These are phyloP conservation scores for Mallotus japonicus DNA, from an alignment of 441 rosid genomes.

Conservation along the genomic window DNA sequence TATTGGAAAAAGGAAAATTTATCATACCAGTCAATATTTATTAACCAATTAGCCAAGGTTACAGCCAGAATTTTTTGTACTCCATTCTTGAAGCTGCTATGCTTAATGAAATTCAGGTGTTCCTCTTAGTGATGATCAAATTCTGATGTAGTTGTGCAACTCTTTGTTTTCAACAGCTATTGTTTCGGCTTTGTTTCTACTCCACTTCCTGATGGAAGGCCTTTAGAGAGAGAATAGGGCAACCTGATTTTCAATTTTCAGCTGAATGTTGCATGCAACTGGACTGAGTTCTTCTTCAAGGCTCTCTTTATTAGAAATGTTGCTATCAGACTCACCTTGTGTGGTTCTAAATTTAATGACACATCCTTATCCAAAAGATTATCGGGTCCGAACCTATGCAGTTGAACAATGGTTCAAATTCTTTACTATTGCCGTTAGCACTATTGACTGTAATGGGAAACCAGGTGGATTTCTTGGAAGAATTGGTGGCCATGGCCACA, in stretches of 20 bases:
- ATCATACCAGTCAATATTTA: slow-evolving; percentile 14
- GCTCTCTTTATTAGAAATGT: no score
- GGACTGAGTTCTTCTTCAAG: neutral
- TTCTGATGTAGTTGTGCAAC: no score
- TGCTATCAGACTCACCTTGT: neutral
- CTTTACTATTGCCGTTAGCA: no score
- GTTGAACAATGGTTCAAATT: no score
- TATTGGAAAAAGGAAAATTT: slow-evolving; percentile 8
- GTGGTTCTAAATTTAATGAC: neutral
- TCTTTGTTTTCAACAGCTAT: no score
- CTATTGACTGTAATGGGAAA: no score
- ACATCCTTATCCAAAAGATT: slow-evolving; percentile 7
- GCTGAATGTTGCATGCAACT: neutral
- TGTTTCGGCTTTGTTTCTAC: neutral
- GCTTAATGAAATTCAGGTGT: neutral
- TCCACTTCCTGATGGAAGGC: no score
- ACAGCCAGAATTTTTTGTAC: slow-evolving; percentile 18
- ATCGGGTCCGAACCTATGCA: slow-evolving; percentile 3
- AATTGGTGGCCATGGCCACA: no score
- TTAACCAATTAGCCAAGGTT: slow-evolving; percentile 12
- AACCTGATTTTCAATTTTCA: neutral
- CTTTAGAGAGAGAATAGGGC: no score
- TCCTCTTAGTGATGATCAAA: neutral
- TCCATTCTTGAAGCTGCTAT: neutral
- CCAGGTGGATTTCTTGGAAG: no score